A percentile compares a stretch with the other conserved stretches of the same genome.
These are phyloP conservation scores for Lactifluus subvellereus DNA, from an alignment of 768 basidiomycete genomes.

Conservation along the genomic window DNA sequence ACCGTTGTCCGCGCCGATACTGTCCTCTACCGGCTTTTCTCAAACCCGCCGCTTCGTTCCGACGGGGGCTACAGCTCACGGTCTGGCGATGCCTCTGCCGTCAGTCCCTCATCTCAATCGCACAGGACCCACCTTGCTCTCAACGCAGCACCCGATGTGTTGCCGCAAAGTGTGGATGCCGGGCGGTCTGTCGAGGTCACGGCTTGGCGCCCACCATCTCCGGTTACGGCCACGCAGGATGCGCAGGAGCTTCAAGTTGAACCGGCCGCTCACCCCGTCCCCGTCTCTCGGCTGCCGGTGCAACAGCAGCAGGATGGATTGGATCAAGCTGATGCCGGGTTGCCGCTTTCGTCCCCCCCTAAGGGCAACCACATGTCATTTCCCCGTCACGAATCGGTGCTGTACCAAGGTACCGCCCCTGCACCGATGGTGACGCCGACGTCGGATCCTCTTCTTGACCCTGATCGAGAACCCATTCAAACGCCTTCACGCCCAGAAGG, in stretches of 20 bases:
- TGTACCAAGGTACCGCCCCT: background rate
- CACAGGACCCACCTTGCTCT: constrained; percentile 17
- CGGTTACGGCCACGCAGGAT: background rate
- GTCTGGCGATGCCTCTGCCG: constrained; percentile 7
- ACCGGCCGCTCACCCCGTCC: background rate
- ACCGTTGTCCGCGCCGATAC: constrained; percentile 10
- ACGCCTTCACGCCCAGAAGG: background rate
- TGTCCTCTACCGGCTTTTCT: constrained; percentile 19
- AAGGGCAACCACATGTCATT: background rate
- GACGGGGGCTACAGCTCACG: background rate
- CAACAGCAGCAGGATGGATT: background rate
- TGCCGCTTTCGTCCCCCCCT: constrained; percentile 1
- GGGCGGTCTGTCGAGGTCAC: constrained; percentile 9
- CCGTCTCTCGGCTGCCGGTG: background rate
- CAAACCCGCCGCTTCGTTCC: background rate
- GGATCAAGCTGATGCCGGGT: background rate
- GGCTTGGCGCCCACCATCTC: background rate
- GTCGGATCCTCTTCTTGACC: background rate
- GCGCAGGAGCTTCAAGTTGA: background rate
- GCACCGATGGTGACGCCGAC: background rate
- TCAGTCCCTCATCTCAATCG: constrained; percentile 5
- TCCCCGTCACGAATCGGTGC: constrained; percentile 11
- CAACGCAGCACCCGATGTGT: constrained; percentile 3
- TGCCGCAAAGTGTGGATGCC: constrained; percentile 9
- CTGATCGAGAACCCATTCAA: background rate